Percentiles rank a stretch among this genome's conserved stretches.
Conservation (phyloP, 2,329 filamentous ascomycete genomes). For the Dactylella cylindrospora region DNA sequence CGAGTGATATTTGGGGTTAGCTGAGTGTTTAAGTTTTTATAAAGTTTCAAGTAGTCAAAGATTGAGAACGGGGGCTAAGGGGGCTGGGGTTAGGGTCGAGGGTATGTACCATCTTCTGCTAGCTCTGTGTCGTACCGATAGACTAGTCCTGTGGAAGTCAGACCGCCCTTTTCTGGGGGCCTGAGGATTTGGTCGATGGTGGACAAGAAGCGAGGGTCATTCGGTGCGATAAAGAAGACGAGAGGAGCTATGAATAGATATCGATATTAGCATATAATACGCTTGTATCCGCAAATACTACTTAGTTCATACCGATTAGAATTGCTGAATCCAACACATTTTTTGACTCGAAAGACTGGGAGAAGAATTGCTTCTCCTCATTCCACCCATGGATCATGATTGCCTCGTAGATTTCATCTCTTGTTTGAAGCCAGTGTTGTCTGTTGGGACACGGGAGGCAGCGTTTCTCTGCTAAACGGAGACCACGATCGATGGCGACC, state of each 20-base stretch:
- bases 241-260: conserved; percentile 74
- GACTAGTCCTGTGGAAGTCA: conserved; percentile 73
- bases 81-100: neutral
- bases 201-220: conserved; percentile 71
- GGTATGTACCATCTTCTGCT: conserved; percentile 65
- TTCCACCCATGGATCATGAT: conserved; percentile 80
- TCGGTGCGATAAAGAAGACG: conserved; percentile 77
- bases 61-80: neutral
- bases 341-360: conserved; percentile 73
- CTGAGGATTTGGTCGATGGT: conserved; percentile 72
- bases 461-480: conserved; percentile 73
- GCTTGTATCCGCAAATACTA: neutral
- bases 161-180: conserved; percentile 71
- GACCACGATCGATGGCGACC: conserved; percentile 75
- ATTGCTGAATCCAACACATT: conserved; percentile 66
- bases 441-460: conserved; percentile 74
- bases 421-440: conserved; percentile 64
- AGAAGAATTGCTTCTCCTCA: conserved; percentile 66
- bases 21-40: conserved; percentile 41
- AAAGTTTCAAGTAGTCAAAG: conserved; percentile 3
- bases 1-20: conserved; percentile 35
- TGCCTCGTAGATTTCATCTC: conserved; percentile 71
- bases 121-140: conserved; percentile 71
- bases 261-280: neutral
- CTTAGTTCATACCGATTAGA: conserved; percentile 18